phyloP scores from a whole-genome alignment of 805 yeast species.

The Tetrapisispora pingtungensis region DNA sequence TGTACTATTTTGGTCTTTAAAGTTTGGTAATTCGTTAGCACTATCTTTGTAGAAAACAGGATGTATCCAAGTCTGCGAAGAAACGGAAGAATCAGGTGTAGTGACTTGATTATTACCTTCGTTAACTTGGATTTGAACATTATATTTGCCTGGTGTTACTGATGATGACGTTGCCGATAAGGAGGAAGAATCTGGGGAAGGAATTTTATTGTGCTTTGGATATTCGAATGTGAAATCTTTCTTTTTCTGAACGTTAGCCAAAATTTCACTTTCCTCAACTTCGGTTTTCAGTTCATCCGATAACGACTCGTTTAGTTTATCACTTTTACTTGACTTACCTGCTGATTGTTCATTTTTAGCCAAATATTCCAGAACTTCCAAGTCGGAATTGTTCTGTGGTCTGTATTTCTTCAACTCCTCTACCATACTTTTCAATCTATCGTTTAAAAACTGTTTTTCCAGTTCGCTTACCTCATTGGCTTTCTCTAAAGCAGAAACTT shows the following conservation, averaged over 20 bases:
- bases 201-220: constrained; percentile 26
- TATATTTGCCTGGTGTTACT: neutral
- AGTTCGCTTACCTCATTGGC: constrained; percentile 58
- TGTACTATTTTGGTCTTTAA: neutral
- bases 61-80: constrained; percentile 16
- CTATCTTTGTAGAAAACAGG: constrained; percentile 13
- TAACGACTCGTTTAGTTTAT: too few species aligned
- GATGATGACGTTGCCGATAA: neutral
- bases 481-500: constrained; percentile 63
- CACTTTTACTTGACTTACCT: neutral
- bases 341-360: constrained; percentile 10
- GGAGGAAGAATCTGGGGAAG: neutral
- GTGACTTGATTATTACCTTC: neutral
- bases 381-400: constrained; percentile 27
- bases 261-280: constrained; percentile 4
- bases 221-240: constrained; percentile 41
- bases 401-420: constrained; percentile 58
- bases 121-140: neutral
- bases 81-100: constrained; percentile 5
- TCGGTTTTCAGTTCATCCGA: neutral
- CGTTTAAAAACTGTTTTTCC: constrained; percentile 63
- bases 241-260: constrained; percentile 11
- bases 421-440: constrained; percentile 69
- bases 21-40: constrained; percentile 12
- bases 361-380: constrained; percentile 18